Evolutionary conservation across 192 early-diverging fungal species (phyloP).

Genomic region (Coemansia aciculifera): DNA sequence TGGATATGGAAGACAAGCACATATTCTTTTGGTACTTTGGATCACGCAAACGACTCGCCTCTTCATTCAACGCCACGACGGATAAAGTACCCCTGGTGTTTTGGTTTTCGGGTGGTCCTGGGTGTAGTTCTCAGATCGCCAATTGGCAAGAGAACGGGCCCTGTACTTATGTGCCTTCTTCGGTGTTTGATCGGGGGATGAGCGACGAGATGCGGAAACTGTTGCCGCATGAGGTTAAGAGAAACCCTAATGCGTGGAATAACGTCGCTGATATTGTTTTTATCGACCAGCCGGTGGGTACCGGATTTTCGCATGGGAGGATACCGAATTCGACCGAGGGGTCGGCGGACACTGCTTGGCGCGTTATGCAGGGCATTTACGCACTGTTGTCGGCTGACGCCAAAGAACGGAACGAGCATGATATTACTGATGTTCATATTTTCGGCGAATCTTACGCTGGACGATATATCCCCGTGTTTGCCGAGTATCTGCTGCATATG

Average conservation of each 20-base stretch:
- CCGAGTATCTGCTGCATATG: slow-evolving; percentile 43
- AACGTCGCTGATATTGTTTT: slow-evolving; percentile 62
- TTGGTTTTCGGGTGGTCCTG: slow-evolving; percentile 78
- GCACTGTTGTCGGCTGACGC: slow-evolving; percentile 21
- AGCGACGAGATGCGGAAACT: slow-evolving; percentile 43
- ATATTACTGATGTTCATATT: slow-evolving; percentile 28
- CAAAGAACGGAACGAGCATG: slow-evolving; percentile 17
- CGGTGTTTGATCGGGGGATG: slow-evolving; percentile 9
- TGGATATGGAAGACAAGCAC: slow-evolving; percentile 62
- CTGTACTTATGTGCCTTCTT: slow-evolving; percentile 51
- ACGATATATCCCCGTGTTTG: slow-evolving; percentile 57
- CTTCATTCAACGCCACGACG: slow-evolving; percentile 31
- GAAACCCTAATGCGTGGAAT: slow-evolving; percentile 69
- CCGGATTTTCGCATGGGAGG: slow-evolving; percentile 70
- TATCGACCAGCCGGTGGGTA: slow-evolving; percentile 62
- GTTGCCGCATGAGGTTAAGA: slow-evolving; percentile 42
- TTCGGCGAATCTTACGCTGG: slow-evolving; percentile 63
- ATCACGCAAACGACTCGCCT: slow-evolving; percentile 45
- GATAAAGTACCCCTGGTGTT: slow-evolving; percentile 66
- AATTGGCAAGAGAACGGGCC: slow-evolving; percentile 79
- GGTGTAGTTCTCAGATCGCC: slow-evolving; percentile 73
- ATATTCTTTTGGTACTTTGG: slow-evolving; percentile 77
- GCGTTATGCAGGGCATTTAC: slow-evolving; percentile 53
- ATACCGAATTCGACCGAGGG: slow-evolving; percentile 53
- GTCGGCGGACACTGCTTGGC: slow-evolving; percentile 51